These are phyloP conservation scores for Solanum clarkiae DNA, from an alignment of 257 asterid genomes.

Conservation along the genomic window DNA sequence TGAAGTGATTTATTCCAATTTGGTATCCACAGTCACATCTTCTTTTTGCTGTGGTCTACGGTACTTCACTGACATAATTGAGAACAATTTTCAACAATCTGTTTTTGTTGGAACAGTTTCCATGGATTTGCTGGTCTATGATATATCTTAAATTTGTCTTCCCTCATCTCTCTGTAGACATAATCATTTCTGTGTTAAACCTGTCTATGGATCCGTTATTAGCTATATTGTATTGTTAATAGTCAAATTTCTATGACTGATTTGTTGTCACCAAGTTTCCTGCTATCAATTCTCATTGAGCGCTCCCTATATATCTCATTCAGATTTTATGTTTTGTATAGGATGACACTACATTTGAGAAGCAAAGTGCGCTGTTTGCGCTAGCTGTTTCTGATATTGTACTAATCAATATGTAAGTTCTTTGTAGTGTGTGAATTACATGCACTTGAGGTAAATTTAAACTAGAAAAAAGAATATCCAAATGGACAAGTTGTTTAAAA, in stretches of 20 bases:
- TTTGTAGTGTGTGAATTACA: not conserved
- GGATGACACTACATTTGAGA: conserved; percentile 97
- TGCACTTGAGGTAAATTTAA: not conserved
- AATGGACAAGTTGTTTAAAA: not conserved
- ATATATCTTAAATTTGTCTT: not conserved
- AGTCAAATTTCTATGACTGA: not conserved
- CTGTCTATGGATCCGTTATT: not conserved
- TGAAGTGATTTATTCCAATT: not conserved
- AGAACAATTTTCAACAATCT: not conserved
- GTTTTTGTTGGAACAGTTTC: not conserved
- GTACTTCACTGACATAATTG: not conserved
- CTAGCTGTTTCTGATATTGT: conserved; percentile 98
- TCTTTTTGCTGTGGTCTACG: not conserved
- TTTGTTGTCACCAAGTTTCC: not conserved
- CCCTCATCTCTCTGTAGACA: not conserved
- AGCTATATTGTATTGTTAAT: not conserved
- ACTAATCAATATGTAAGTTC: conserved; percentile 85
- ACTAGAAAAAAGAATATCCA: not conserved
- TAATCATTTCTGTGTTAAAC: not conserved
- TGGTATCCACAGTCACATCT: not conserved
- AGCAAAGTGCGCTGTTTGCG: conserved; percentile 95
- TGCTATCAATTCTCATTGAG: not conserved
- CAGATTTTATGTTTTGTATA: conserved; percentile 7
- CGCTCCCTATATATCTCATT: not conserved
- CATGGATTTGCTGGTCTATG: not conserved